phyloP scores from a whole-genome alignment of 2,329 filamentous ascomycete species.

The Alternaria postmessia region DNA sequence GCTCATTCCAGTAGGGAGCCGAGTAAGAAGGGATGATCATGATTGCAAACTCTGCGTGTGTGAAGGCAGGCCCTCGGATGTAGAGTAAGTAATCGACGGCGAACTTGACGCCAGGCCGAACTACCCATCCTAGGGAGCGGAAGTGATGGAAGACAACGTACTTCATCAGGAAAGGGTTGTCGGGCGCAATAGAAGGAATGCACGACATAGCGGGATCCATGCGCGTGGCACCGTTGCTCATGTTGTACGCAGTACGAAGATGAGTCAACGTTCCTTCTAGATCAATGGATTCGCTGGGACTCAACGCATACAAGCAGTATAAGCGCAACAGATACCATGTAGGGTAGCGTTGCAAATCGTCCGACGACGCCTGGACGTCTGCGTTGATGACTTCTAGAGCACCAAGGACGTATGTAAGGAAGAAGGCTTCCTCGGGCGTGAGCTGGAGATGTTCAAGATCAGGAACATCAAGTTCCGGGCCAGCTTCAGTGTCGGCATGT shows the following conservation, averaged over 20 bases:
- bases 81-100: slow-evolving; percentile 95
- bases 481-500: slow-evolving; percentile 7
- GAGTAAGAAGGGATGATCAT: slow-evolving; percentile 84
- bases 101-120: slow-evolving; percentile 92
- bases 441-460: slow-evolving; percentile 88
- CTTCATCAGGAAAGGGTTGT: slow-evolving; percentile 84
- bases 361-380: slow-evolving; percentile 42
- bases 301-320: slow-evolving; percentile 74
- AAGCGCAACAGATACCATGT: slow-evolving; percentile 52
- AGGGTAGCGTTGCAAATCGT: slow-evolving; percentile 54
- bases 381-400: slow-evolving; percentile 70
- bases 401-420: slow-evolving; percentile 82
- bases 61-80: slow-evolving; percentile 89
- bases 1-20: slow-evolving; percentile 73
- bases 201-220: slow-evolving; percentile 14
- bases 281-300: slow-evolving; percentile 52
- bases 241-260: slow-evolving; percentile 24
- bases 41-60: slow-evolving; percentile 92
- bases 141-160: slow-evolving; percentile 97
- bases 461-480: slow-evolving; percentile 25
- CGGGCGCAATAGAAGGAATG: slow-evolving; percentile 64
- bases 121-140: slow-evolving; percentile 92
- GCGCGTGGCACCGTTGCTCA: slow-evolving; percentile 17
- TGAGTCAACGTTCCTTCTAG: slow-evolving; percentile 15
- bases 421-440: slow-evolving; percentile 89